Evolutionary conservation across 192 early-diverging fungal species (phyloP), one percentile per base, ranked within the genome.

Genomic region (Fimicolochytrium jonesii): DNA sequence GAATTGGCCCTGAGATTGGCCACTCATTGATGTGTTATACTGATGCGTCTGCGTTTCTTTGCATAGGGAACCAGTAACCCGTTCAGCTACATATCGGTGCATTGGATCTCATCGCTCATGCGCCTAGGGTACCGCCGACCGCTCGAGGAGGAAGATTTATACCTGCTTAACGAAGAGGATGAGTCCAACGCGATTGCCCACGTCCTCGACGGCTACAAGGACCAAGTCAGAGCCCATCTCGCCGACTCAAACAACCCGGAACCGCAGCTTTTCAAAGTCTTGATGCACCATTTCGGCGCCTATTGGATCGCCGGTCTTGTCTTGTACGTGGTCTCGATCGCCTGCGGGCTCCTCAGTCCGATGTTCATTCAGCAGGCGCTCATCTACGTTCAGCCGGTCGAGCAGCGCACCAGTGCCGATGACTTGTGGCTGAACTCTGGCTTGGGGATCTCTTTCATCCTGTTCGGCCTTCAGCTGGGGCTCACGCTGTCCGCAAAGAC

Each of bases 331-430:
- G 17, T 39, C 37, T 39, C 37, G 37, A 39, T 39, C 37, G 9
- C 17, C 10, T 17, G 9, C 37, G 37, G 37, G 37, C 37, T 39
- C 37, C 37, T 39, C 23, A 18, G 28, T 26, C 60, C 60, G 28
- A 6, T 62, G 7, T 51, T 62, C 49, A 50, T 62, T 18, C 29
- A 62, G 37, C 60, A 62, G 36, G 18, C 52, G 3, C 31, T 62
- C n/a, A n/a, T 49, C 32, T 62, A 52, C 26, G 57, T 46, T 6
- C 37, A 29, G 43, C 42, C 57, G 15, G 57, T 22, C 18, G 22
- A n/a, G 15, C 15, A 15, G 10, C 46, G 25, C 6, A 13, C 20
- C 23, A 29, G 28, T 31, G 48, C 22, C 46, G 18, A 26, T 11
- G 48, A 23, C 34, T 18, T 35, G 4, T 59, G 17, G 4, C 45